Conservation (phyloP, 345 rosid genomes). For the Moricandia arvensis region DNA sequence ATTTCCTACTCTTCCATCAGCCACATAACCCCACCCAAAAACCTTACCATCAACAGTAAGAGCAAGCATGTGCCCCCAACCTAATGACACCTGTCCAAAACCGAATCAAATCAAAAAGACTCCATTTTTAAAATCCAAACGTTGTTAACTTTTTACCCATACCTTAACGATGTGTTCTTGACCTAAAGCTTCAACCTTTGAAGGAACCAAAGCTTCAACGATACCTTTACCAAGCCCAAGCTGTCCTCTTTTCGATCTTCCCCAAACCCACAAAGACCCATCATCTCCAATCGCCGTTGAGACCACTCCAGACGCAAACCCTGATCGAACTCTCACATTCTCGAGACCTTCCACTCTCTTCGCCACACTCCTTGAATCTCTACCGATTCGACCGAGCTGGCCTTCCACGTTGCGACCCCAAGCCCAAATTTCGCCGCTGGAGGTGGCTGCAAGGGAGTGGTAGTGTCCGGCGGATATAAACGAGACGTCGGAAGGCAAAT, state of each 20-base stretch:
- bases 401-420: constrained; percentile 90
- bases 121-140: not conserved
- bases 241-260: constrained; percentile 91
- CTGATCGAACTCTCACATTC: constrained; percentile 49
- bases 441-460: constrained; percentile 89
- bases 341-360: constrained; percentile 64
- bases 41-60: constrained; percentile 63
- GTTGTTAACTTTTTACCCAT: constrained; percentile 12
- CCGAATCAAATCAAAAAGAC: not conserved
- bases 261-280: constrained; percentile 98
- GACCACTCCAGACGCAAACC: constrained; percentile 84
- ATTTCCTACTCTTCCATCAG: constrained; percentile 85
- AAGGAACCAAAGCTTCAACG: constrained; percentile 55
- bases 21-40: constrained; percentile 92
- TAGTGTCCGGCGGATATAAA: constrained; percentile 70
- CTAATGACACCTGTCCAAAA: constrained; percentile 73
- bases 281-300: constrained; percentile 75
- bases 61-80: constrained; percentile 95
- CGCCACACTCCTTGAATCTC: constrained; percentile 63
- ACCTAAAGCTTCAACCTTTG: constrained; percentile 59
- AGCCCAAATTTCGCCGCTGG: constrained; percentile 69
- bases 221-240: constrained; percentile 82
- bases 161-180: constrained; percentile 76
- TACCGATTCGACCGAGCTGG: constrained; percentile 68
- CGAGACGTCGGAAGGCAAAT: constrained; percentile 58